phyloP scores from a whole-genome alignment of 345 rosid genomes.

The Lepidium sativum region DNA sequence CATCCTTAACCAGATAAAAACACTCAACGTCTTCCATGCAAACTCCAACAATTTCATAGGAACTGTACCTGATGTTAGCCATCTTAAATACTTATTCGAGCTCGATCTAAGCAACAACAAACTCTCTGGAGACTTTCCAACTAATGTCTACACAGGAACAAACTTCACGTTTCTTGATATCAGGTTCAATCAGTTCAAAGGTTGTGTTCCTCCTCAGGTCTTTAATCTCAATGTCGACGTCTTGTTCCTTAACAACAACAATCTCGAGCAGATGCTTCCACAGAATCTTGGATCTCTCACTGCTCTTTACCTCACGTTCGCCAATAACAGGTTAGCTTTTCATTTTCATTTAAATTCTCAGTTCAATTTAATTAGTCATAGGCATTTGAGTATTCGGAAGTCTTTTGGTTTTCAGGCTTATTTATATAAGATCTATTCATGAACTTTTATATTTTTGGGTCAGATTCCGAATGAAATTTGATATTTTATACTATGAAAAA shows the following conservation, averaged over 20 bases:
- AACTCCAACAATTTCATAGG: constrained; percentile 73
- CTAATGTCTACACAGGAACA: constrained; percentile 36
- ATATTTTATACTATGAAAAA: too few species aligned
- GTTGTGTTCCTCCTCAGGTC: constrained; percentile 56
- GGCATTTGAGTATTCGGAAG: too few species aligned
- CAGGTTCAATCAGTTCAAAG: constrained; percentile 62
- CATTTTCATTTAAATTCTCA: too few species aligned
- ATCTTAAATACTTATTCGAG: constrained; percentile 63
- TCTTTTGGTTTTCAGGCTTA: too few species aligned
- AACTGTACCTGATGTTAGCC: constrained; percentile 37
- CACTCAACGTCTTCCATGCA: constrained; percentile 67
- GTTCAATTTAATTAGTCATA: too few species aligned
- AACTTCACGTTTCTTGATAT: constrained; percentile 58
- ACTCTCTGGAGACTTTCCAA: constrained; percentile 61
- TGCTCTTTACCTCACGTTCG: constrained; percentile 54
- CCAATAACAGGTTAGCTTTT: constrained; percentile 49
- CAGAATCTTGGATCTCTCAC: constrained; percentile 39
- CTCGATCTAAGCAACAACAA: constrained; percentile 76
- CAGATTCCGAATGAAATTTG: too few species aligned
- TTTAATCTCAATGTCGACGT: constrained; percentile 51
- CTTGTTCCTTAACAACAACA: constrained; percentile 70
- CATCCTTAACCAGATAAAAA: constrained; percentile 51
- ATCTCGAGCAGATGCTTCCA: constrained; percentile 38
- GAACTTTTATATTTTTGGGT: too few species aligned
- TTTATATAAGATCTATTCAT: too few species aligned